phyloP scores from a whole-genome alignment of 2,329 filamentous ascomycete genomes.

The Anthostomella pinea region DNA sequence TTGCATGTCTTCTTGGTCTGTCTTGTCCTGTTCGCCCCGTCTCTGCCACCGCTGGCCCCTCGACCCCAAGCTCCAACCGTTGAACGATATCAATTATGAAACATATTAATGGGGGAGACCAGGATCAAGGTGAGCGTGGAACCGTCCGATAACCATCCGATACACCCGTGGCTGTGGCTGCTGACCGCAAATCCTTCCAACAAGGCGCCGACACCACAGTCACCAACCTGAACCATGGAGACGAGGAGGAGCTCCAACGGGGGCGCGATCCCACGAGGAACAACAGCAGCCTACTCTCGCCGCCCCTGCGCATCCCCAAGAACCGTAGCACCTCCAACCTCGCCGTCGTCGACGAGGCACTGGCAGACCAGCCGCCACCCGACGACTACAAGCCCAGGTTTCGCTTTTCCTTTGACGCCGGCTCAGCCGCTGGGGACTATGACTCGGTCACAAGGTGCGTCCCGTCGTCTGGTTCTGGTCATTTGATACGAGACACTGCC shows the following conservation, averaged over 20 bases:
- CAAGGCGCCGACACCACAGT: slow-evolving; percentile 42
- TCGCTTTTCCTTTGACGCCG: slow-evolving; percentile 75
- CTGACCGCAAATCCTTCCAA: slow-evolving; percentile 24
- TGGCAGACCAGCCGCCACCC: no score
- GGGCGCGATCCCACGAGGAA: slow-evolving; percentile 35
- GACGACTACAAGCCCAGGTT: slow-evolving; percentile 54
- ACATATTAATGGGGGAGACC: slow-evolving; percentile 40
- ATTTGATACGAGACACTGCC: neutral
- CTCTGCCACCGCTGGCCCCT: neutral
- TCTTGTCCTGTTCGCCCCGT: neutral
- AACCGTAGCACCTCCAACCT: slow-evolving; percentile 66
- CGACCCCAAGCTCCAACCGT: slow-evolving; percentile 5
- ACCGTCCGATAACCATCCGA: slow-evolving; percentile 5
- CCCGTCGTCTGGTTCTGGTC: slow-evolving; percentile 7
- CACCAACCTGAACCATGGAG: slow-evolving; percentile 38
- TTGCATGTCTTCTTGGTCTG: neutral
- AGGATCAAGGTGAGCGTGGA: slow-evolving; percentile 42
- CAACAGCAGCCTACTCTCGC: slow-evolving; percentile 45
- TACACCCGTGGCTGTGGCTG: slow-evolving; percentile 7
- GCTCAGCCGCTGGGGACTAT: slow-evolving; percentile 59
- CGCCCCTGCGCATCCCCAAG: slow-evolving; percentile 55
- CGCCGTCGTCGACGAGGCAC: slow-evolving; percentile 43
- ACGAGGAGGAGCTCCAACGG: slow-evolving; percentile 23
- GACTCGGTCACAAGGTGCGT: slow-evolving; percentile 73
- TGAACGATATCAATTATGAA: slow-evolving; percentile 43